These are phyloP conservation scores for Lepidium sativum DNA, from an alignment of 345 rosid species.

Conservation along the genomic window DNA sequence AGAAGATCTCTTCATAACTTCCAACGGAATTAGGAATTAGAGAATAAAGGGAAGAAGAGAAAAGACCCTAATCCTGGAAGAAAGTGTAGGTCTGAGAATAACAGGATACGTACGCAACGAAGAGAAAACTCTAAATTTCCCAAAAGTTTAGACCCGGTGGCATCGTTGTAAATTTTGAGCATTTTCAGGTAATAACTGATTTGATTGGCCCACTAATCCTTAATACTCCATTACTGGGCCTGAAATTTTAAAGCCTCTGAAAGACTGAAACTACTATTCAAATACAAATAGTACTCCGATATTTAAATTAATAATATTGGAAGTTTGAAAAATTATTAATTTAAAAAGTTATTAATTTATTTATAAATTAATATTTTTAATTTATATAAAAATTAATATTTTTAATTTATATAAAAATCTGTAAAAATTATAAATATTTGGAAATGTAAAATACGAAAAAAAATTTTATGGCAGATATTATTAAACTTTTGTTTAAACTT, in stretches of 20 bases:
- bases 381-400: too few relatives aligned
- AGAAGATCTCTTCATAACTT: constrained; percentile 39
- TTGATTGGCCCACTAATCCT: background rate
- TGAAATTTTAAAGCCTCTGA: background rate
- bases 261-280: too few relatives aligned
- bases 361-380: too few relatives aligned
- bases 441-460: too few relatives aligned
- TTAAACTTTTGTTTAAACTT: too few relatives aligned
- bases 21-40: background rate
- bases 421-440: too few relatives aligned
- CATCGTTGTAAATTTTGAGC: background rate
- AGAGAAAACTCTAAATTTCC: background rate
- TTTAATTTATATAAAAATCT: too few relatives aligned
- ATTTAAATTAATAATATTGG: too few relatives aligned
- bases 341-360: too few relatives aligned
- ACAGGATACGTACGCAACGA: background rate
- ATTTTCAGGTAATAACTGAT: background rate
- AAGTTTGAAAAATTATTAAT: too few relatives aligned
- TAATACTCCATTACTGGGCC: background rate
- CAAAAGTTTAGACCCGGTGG: background rate
- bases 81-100: background rate
- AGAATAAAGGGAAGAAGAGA: background rate
- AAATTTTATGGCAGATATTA: too few relatives aligned
- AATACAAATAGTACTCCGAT: too few relatives aligned
- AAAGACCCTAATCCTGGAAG: background rate